Evolutionary conservation across 169 alveolate species (phyloP), one percentile per base, ranked within the genome.

Genomic region (Cystoisospora suis): DNA sequence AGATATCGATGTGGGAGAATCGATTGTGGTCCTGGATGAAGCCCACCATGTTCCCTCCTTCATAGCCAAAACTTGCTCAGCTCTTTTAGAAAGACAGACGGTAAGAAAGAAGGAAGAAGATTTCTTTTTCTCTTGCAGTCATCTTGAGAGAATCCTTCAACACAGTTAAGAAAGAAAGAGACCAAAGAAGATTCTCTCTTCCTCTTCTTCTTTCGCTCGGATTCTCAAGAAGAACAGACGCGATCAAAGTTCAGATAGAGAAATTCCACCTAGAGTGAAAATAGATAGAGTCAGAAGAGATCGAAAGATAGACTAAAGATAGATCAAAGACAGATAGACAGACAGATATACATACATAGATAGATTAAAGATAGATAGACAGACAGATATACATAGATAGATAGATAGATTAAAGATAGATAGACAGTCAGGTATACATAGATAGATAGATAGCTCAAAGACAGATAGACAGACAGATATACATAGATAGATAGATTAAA

Each of bases 21-120:
- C 92, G 0, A 29, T 87, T 36, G 61, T 87, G 45, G 80, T 65
- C 36, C 49, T 87, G 29, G 92, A 87, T 65, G 92, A 87, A 80
- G 92, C 92, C 7, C 92, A 87, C 81, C 92, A 87, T 80, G 81
- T 87, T 40, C 69, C 92, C 1, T 58, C 44, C 32, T 47, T 69
- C 29, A 75, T 87, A 27, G 81, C 87, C 70, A 45, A 45, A 65
- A 65, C 85, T 65, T 40, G 61, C 23, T 47, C 92, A 12, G 85
- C 92, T 6, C 32, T 81, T 12, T 65, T 87, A 9, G 69, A 81
- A 45, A 46, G 45, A 20, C 36, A 15, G 9, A 42, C 87, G 29
- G 87, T 81, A 56, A 53, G 80, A 47, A 46, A 59, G 65, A 20
- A 9, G 65, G 9, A 9, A 20, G 20, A 9, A 20, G 65, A 20